phyloP scores from a whole-genome alignment of 2,329 filamentous ascomycete genomes.

The Gnomoniopsis smithogilvyi region DNA sequence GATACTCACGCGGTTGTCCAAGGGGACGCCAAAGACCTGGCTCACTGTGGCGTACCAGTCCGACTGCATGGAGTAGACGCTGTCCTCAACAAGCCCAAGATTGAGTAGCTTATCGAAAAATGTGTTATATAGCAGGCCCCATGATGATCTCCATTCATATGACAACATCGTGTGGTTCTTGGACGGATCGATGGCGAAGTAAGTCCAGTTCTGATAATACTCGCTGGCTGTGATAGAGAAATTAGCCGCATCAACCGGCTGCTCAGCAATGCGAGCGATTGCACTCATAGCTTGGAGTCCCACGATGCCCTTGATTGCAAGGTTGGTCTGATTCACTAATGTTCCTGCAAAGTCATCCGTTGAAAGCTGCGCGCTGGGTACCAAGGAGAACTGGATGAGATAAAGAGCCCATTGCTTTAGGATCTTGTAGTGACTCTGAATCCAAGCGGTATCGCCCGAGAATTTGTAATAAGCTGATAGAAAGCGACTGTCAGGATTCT shows the following conservation, averaged over 20 bases:
- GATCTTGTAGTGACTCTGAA: slow-evolving; percentile 53
- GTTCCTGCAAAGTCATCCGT: slow-evolving; percentile 74
- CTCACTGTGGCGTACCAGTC: slow-evolving; percentile 46
- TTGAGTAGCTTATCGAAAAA: slow-evolving; percentile 57
- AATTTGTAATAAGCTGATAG: slow-evolving; percentile 5
- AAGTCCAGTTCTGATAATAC: slow-evolving; percentile 70
- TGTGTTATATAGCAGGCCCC: slow-evolving; percentile 74
- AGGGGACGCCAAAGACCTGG: slow-evolving; percentile 67
- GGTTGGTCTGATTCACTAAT: slow-evolving; percentile 68
- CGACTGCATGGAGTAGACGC: slow-evolving; percentile 30
- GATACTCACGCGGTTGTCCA: slow-evolving; percentile 52
- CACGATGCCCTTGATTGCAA: slow-evolving; percentile 75
- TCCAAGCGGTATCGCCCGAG: slow-evolving; percentile 25
- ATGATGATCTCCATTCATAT: slow-evolving; percentile 74
- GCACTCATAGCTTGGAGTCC: slow-evolving; percentile 74
- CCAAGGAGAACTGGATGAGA: slow-evolving; percentile 64
- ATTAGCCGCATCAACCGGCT: slow-evolving; percentile 52
- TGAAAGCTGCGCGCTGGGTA: slow-evolving; percentile 66
- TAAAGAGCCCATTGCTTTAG: slow-evolving; percentile 71
- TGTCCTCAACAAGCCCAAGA: slow-evolving; percentile 26
- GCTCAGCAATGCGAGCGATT: slow-evolving; percentile 51
- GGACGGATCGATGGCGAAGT: slow-evolving; percentile 64
- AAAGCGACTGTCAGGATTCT: neutral
- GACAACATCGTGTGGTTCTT: slow-evolving; percentile 68
- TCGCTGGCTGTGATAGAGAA: slow-evolving; percentile 48